Evolutionary conservation across 805 yeast species (phyloP).

Genomic region (Barnettozyma populi): DNA sequence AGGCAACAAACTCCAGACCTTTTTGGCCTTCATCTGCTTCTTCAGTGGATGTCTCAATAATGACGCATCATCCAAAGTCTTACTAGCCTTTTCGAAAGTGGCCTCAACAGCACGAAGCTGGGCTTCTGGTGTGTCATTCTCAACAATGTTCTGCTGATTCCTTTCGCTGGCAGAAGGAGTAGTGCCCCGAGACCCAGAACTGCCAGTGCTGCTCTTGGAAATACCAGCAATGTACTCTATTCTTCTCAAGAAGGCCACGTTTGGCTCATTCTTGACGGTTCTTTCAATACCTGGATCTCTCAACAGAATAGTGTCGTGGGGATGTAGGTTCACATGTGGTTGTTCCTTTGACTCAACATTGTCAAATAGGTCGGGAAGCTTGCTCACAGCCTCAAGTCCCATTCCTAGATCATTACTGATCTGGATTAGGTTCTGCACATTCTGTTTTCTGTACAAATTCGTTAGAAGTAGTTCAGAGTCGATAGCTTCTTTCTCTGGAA

Average conservation of each 20-base stretch:
- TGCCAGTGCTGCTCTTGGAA: slow-evolving; percentile 19
- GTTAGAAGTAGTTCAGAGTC: slow-evolving; percentile 56
- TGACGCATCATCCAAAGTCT: slow-evolving; percentile 36
- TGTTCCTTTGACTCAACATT: slow-evolving; percentile 21
- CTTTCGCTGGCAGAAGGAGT: slow-evolving; percentile 14
- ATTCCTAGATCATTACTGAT: slow-evolving; percentile 65
- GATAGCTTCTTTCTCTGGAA: slow-evolving; percentile 35
- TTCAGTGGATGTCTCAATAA: slow-evolving; percentile 72
- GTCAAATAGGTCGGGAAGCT: slow-evolving; percentile 64
- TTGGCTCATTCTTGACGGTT: slow-evolving; percentile 32
- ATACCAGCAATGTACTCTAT: slow-evolving; percentile 68
- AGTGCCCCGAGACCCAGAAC: slow-evolving; percentile 9
- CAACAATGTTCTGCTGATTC: background rate
- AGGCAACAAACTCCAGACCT: slow-evolving; percentile 78
- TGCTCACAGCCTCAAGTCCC: slow-evolving; percentile 60
- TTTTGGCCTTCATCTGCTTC: slow-evolving; percentile 65
- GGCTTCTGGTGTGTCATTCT: slow-evolving; percentile 47
- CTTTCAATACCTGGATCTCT: slow-evolving; percentile 64
- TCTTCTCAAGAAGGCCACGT: slow-evolving; percentile 79
- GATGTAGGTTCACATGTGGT: slow-evolving; percentile 49
- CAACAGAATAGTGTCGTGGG: slow-evolving; percentile 69
- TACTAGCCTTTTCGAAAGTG: slow-evolving; percentile 63
- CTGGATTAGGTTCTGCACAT: slow-evolving; percentile 56
- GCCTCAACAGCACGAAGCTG: slow-evolving; percentile 69
- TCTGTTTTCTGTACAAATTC: slow-evolving; percentile 63